A percentile compares a stretch with the other conserved stretches of the same genome.
phyloP scores from a whole-genome alignment of 768 basidiomycete genomes.

The Astraeus odoratus region DNA sequence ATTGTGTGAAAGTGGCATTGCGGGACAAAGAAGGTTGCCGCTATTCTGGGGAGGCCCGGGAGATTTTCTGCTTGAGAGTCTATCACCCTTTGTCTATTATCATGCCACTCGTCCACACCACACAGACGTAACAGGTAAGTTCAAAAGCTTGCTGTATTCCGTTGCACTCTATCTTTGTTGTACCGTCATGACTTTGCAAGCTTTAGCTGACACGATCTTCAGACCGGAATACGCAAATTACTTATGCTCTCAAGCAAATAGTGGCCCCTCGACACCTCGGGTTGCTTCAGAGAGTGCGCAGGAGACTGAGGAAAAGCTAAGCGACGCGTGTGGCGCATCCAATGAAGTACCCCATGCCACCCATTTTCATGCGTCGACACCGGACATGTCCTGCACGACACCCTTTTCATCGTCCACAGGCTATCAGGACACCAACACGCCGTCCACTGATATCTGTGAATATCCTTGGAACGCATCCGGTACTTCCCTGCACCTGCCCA shows the following conservation, averaged over 20 bases:
- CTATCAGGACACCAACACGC: conserved; percentile 6
- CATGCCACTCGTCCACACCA: not conserved
- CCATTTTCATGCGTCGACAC: not conserved
- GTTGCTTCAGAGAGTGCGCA: too few species aligned
- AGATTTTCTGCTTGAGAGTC: not conserved
- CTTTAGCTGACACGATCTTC: not conserved
- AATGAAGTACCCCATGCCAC: not conserved
- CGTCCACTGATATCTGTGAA: conserved; percentile 9
- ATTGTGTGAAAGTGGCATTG: not conserved
- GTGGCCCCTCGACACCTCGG: too few species aligned
- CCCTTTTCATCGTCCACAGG: not conserved
- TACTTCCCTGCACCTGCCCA: conserved; percentile 3
- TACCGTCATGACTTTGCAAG: not conserved
- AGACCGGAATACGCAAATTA: not conserved
- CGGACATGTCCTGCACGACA: conserved; percentile 3
- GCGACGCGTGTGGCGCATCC: not conserved
- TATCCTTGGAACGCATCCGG: conserved; percentile 5
- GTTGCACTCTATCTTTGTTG: not conserved
- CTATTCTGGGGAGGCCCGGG: not conserved
- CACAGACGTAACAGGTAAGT: not conserved
- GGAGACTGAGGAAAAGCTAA: not conserved
- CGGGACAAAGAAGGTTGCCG: not conserved
- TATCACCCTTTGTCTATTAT: not conserved
- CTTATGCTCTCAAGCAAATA: too few species aligned
- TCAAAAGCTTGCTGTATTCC: not conserved